Evolutionary conservation across 768 basidiomycete species (phyloP), one percentile per base, ranked within the genome.

Genomic region (Melanogaster broomeanus): DNA sequence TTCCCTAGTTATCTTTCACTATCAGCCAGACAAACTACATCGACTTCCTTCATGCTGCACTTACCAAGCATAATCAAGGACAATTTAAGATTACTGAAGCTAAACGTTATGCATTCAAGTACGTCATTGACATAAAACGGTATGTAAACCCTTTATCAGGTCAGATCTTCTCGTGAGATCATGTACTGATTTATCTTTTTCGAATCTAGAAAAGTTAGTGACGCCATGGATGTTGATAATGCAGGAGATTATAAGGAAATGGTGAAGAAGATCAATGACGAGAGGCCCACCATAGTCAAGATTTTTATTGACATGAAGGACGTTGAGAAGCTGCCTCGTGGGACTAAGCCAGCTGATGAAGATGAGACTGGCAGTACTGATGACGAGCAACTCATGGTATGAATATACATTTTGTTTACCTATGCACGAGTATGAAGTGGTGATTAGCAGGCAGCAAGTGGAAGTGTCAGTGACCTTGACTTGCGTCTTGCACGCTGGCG

Each of bases 1-100:
- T n/a, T n/a, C n/a, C n/a, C n/a, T n/a, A 44, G 19, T 15, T 33
- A 13, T 4, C 15, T 9, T 44, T 44, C 16, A 18, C 43, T 9
- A 10, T 44, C 16, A 28, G 6, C 6, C 9, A 25, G 4, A 19
- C 21, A 28, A 44, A 44, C 43, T 44, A 44, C 27, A 13, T 44
- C 16, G 25, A 30, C 25, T 44, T 44, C 19, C 27, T 44, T 5
- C 27, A 30, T 18, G 13, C 3, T 15, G 9, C 25, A 18, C 43
- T 44, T 18, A 11, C 8, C 3, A 44, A 44, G 43, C 43, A 44
- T 21, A 19, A 15, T 13, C 25, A 44, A 22, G 43, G 25, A 12
- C 16, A 16, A n/a, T 47, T 37, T 16, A 27, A 47, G 0, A 10
- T 72, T 0, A 28, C 21, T 0, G 79, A 75, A 76, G 28, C 15